These are phyloP conservation scores for Entamoeba moshkovskii DNA, from an alignment of 208 protist species.

Conservation along the genomic window DNA sequence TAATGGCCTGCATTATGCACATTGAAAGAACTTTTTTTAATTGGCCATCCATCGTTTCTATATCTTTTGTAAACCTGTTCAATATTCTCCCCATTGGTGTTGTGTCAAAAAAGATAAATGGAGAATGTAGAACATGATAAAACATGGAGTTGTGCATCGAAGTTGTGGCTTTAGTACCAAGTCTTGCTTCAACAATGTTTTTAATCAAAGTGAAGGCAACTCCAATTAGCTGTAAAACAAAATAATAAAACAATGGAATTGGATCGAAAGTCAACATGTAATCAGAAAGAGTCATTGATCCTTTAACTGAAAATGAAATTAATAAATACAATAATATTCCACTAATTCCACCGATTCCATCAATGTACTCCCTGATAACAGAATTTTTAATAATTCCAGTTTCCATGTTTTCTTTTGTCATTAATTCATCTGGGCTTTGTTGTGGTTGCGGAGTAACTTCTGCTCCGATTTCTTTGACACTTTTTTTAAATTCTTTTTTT, in stretches of 20 bases:
- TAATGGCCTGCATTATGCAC: too few relatives aligned
- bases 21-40: background rate
- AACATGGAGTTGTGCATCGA: background rate
- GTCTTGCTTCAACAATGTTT: background rate
- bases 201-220: background rate
- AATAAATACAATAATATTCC: background rate
- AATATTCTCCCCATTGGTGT: constrained; percentile 24
- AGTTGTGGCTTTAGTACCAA: background rate
- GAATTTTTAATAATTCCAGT: background rate
- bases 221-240: background rate
- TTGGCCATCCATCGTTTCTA: constrained; percentile 7
- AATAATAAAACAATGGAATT: background rate
- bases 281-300: background rate
- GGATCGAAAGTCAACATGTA: background rate
- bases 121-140: background rate
- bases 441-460: background rate
- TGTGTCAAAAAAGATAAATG: constrained; percentile 18
- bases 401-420: background rate
- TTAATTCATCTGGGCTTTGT: background rate
- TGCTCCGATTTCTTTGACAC: background rate
- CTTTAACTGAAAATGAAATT: background rate
- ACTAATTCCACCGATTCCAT: background rate
- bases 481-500: background rate
- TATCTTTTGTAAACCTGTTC: constrained; percentile 26
- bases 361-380: background rate